phyloP scores from a whole-genome alignment of 2,329 filamentous ascomycete genomes.

The Ophiostoma angusticollis region DNA sequence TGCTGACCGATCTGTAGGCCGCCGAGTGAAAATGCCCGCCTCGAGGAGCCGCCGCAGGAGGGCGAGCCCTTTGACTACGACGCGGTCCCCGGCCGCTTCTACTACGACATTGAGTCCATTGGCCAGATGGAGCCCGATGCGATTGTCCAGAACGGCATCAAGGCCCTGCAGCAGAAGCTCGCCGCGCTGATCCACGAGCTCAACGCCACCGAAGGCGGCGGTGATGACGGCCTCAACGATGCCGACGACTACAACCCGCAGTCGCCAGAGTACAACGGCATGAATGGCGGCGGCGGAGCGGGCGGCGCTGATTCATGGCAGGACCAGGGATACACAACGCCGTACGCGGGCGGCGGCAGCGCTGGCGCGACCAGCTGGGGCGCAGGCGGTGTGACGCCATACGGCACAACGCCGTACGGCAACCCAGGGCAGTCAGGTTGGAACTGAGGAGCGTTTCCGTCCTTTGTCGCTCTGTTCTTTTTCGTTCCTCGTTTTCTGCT shows the following conservation, averaged over 20 bases:
- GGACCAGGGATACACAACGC: conserved; percentile 56
- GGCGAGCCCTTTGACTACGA: conserved; percentile 87
- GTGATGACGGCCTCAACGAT: conserved; percentile 30
- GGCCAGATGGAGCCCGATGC: conserved; percentile 81
- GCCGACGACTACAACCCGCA: conserved; percentile 43
- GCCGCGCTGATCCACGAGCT: conserved; percentile 52
- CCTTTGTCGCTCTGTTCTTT: neutral
- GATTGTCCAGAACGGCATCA: conserved; percentile 80
- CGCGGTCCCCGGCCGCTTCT: conserved; percentile 72
- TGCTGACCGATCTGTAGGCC: conserved; percentile 42
- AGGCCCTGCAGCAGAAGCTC: conserved; percentile 79
- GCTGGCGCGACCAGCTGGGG: conserved; percentile 55
- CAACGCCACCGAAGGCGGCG: conserved; percentile 30
- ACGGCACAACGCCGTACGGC: conserved; percentile 34
- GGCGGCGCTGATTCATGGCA: conserved; percentile 36
- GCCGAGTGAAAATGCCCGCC: conserved; percentile 63
- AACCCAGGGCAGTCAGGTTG: conserved; percentile 38
- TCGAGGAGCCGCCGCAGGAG: conserved; percentile 67
- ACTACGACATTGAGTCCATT: conserved; percentile 83
- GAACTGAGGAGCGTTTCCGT: conserved; percentile 24
- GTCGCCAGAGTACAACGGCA: conserved; percentile 53
- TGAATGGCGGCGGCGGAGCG: conserved; percentile 26
- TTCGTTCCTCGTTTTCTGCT: conserved; percentile 1
- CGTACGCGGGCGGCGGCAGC: conserved; percentile 36
- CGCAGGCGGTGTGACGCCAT: conserved; percentile 34